Base-by-base conservation (phyloP, 192 early-diverging fungal species). In the Coemansia sp. region DNA sequence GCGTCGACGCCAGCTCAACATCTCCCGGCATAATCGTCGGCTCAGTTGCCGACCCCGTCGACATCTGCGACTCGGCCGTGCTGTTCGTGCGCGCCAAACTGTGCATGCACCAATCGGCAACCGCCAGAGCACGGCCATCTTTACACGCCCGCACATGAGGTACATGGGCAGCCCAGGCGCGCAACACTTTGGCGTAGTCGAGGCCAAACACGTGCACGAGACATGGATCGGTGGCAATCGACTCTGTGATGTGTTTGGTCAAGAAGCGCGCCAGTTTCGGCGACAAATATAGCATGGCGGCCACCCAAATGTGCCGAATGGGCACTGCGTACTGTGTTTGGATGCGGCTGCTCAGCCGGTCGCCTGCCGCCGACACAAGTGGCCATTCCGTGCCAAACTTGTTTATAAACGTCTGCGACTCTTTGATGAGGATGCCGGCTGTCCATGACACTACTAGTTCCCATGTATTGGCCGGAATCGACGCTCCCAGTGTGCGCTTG, bases 241-340 rank as follows among this genome's bases (percentile, higher is more conserved):
- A 61, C 10, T 74, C 66, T 0, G 60, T 64, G 10, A 80, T 80
- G 58, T 71, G 69, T 23, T 71, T 71, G 14, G 52, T 54, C 37
- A 74, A 17, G 58, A 68, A 71, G 20, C 66, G 67, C 14, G 78
- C 69, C 34, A 71, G 71, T 20, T 58, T 68, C 1, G 24, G 58
- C n/a, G 78, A 68, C 61, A 80, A 36, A 61, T 68, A 24, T 24
- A 72, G 78, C 64, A 80, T 74, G 2, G 68, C 72, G 3, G 60
- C 66, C 6, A 68, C 54, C 78, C 78, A 80, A n/a, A 74, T 80
- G 56, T 80, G 78, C 14, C 78, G 64, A 38, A 74, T 25, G 37
- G 61, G 66, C 20, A 36, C 52, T 11, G 72, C 67, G 40, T 80
- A 80, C 63, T 80, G 71, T 2, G 65, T 71, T 56, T 74, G 78